Conservation (phyloP, 2,329 filamentous ascomycete genomes). For the Phialophora tarda region DNA sequence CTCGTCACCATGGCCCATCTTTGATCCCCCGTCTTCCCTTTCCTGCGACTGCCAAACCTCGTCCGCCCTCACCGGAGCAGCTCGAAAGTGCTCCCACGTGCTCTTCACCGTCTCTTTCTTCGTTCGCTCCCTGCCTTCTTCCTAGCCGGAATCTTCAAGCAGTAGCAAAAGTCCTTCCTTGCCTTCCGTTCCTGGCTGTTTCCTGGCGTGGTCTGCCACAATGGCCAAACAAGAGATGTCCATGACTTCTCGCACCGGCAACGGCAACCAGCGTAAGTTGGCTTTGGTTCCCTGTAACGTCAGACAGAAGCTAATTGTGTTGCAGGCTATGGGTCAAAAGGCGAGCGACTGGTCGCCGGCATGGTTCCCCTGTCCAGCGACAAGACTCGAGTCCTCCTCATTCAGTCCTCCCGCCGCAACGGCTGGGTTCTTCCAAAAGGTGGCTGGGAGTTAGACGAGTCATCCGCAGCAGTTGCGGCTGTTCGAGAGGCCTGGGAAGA, state of each 20-base stretch:
- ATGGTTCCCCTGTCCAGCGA: slow-evolving; percentile 87
- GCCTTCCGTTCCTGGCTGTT: slow-evolving; percentile 9
- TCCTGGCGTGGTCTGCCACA: slow-evolving; percentile 5
- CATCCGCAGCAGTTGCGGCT: slow-evolving; percentile 80
- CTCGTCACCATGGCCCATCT: slow-evolving; percentile 42
- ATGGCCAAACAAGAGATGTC: slow-evolving; percentile 36
- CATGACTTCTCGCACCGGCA: slow-evolving; percentile 56
- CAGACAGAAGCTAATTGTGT: slow-evolving; percentile 20
- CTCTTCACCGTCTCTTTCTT: slow-evolving; percentile 32
- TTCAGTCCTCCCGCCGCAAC: slow-evolving; percentile 87
- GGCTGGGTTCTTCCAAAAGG: slow-evolving; percentile 98
- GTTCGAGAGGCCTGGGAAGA: slow-evolving; percentile 97
- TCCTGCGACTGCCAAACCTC: slow-evolving; percentile 27
- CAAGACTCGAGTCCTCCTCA: slow-evolving; percentile 86
- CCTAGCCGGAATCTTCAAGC: slow-evolving; percentile 10
- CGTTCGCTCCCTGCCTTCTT: slow-evolving; percentile 25
- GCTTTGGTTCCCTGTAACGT: not conserved
- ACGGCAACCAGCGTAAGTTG: slow-evolving; percentile 57
- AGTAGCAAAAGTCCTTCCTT: slow-evolving; percentile 15
- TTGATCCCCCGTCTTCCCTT: slow-evolving; percentile 35
- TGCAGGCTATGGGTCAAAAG: slow-evolving; percentile 85
- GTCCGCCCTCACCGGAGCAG: slow-evolving; percentile 34
- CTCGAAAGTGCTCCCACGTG: slow-evolving; percentile 34
- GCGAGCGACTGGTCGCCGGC: slow-evolving; percentile 93
- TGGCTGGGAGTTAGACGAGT: slow-evolving; percentile 95